Base-by-base conservation (phyloP, 106 monocot genomes). In the Allium cepa region DNA sequence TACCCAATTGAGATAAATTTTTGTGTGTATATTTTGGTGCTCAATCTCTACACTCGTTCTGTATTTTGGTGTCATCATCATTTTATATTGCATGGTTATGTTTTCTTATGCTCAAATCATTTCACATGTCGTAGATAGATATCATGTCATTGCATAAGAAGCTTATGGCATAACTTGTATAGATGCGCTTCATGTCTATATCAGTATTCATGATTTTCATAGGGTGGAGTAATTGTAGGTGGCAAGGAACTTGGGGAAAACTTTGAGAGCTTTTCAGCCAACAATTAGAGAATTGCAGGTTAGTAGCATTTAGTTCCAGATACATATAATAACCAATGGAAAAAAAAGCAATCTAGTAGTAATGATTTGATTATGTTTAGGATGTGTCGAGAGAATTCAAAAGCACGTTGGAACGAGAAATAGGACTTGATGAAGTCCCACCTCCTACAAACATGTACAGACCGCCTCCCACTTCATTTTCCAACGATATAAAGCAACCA, bases 371-470 rank as follows among this genome's bases (percentile, higher is more conserved):
- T 70, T 16, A 46, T 78, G 16, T 77, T 50, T 65, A 99, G 99
- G 93, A 99, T n/a, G 99, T 99, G 15, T 93, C 99, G 56, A 92
- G 84, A 69, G 99, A 99, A 74, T 93, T 99, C 79, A 99, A 90
- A 79, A 93, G 78, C 85, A 99, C 99, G 3, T 77, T 99, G 53
- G 92, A 99, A 65, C 75, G 87, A 62, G 99, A 99, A 69, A 99
- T 99, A 62, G 93, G 93, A 61, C 80, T 99, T 51, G 90, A 99
- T 76, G 99, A 99, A 59, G 69, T 81, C 67, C 64, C 78, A 26
- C 66, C 86, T 56, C 70, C 83, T 26, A 66, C 73, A 55, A 85
- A 80, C 52, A 78, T 76, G 27, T 57, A 46, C 26, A 76, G 77
- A 17, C 79, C 47, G 28, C 69, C 85, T 53, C 60, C 68, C 4